Conservation (phyloP, 805 yeast genomes). For the Kluyveromyces wickerhamii region DNA sequence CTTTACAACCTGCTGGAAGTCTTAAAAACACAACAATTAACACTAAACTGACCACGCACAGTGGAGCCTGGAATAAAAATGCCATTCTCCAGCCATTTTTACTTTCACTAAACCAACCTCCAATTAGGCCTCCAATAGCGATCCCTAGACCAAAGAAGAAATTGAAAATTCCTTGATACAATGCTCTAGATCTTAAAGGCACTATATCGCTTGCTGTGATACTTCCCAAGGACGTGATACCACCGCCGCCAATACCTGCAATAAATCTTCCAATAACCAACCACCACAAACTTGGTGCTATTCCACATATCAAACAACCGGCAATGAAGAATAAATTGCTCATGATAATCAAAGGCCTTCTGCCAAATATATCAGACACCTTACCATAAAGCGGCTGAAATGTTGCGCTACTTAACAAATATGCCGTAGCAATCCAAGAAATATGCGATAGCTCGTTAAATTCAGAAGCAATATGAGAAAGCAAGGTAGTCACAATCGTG, state of each 20-base stretch:
- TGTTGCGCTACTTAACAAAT: conserved; percentile 59
- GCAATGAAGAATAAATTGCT: conserved; percentile 50
- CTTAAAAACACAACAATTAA: conserved; percentile 34
- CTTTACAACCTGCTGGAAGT: conserved; percentile 32
- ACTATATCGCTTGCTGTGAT: conserved; percentile 74
- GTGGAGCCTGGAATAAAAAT: conserved; percentile 46
- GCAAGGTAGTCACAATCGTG: conserved; percentile 58
- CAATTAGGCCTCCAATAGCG: conserved; percentile 58
- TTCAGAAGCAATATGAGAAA: conserved; percentile 62
- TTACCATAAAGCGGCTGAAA: conserved; percentile 71
- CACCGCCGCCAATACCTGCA: conserved; percentile 89
- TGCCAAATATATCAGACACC: conserved; percentile 63
- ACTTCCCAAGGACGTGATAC: conserved; percentile 63
- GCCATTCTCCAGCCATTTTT: conserved; percentile 59
- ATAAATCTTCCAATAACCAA: conserved; percentile 54
- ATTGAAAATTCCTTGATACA: conserved; percentile 78
- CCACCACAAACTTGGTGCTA: conserved; percentile 38
- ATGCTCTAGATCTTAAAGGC: conserved; percentile 67
- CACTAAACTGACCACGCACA: conserved; percentile 42
- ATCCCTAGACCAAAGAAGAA: conserved; percentile 72
- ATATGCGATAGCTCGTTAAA: conserved; percentile 53
- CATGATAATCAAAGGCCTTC: conserved; percentile 43
- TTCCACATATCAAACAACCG: conserved; percentile 50
- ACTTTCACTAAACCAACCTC: conserved; percentile 49
- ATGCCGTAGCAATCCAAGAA: conserved; percentile 70